Evolutionary conservation across 2,329 filamentous ascomycete genomes (phyloP), one percentile per base, ranked within the genome.

Genomic region (Zymoseptoria passerinii): DNA sequence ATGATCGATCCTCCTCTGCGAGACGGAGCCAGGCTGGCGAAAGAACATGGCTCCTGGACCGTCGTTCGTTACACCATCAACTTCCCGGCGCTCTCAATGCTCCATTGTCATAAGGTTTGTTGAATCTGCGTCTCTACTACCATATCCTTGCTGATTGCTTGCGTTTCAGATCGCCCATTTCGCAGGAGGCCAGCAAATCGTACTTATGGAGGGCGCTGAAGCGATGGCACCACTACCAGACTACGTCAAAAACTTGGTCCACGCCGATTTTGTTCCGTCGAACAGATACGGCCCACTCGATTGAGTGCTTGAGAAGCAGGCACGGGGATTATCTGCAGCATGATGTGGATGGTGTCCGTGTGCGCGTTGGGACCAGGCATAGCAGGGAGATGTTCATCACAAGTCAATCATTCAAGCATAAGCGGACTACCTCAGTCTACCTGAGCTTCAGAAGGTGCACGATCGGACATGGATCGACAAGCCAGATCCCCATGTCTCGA

Each of bases 81-180:
- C 3, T 63, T 63, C 28, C 61, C 63, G 8, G 63, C 63, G 13
- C 57, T 63, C 58, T 60, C 59, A 50, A 65, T 65, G 63, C 50
- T 65, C 23, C 62, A 63, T 54, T 64, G 62, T 53, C 58, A 60
- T 35, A 54, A 57, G 23, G 23, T 23, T 23, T 23, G 23, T 23
- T 2, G 23, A 2, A 23, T 23, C 23, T 23, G 23, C 23, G 23
- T 23, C 23, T 23, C 23, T 23, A 4, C 4, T 23, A 4, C 4
- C 23, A 23, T 23, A 23, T 23, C 23, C 4, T 23, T 23, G 23
- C 23, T 23, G 4, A 23, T 4, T 4, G 23, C 2, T 23, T 23
- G 23, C 23, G 23, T 23, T 23, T 4, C 23, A 44, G 40, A 61
- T 61, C 48, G 56, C 56, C 18, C 59, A 61, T 53, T 61, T 61